Evolutionary conservation across 2,329 filamentous ascomycete genomes (phyloP), one percentile per base, ranked within the genome.

Genomic region (Exophiala phaeomuriformis): DNA sequence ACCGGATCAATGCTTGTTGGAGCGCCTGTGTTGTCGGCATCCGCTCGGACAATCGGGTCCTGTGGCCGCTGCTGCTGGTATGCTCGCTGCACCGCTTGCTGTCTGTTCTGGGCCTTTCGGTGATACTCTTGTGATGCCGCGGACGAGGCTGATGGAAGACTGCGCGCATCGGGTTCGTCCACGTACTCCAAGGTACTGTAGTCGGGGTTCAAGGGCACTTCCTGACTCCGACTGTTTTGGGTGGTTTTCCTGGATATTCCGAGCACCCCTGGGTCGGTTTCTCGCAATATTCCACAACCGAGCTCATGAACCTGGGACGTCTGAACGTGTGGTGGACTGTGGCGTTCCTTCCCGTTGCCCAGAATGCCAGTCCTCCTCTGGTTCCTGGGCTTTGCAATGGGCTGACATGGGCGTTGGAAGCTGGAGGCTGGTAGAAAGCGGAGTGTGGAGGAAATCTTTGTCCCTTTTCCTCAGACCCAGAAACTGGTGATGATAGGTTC

Each of bases 131-230:
- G 53, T 12, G 36, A 51, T 36, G 29, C 12, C 10, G 29, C 42
- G 4, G n/a, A 29, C 12, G 32, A 33, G n/a, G 33, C 44, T 8
- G 57, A 46, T 9, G 51, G 43, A 5, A 51, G 51, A 30, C 51
- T 51, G 7, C 47, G 51, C 31, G 39, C 33, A 3, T 52, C 52
- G n/a, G 47, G 19, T 19, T 46, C 37, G 27, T 28, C 43, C 5
- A 59, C 57, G 37, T 49, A 57, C 46, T 59, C 57, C 31, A 57
- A 35, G 31, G 57, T 59, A 31, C 49, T 55, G 43, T 57, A 57
- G 7, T 57, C 47, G 5, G 51, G 57, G 27, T 59, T 59, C n/a
- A 57, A 5, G 7, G 54, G 54, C 27, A 55, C 45, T 3, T 9
- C 29, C 12, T 49, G 50, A 8, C 42, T 33, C 31, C 49, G 47